Base-by-base conservation (phyloP, 495 filamentous ascomycete species). In the Trichoderma gamsii region DNA sequence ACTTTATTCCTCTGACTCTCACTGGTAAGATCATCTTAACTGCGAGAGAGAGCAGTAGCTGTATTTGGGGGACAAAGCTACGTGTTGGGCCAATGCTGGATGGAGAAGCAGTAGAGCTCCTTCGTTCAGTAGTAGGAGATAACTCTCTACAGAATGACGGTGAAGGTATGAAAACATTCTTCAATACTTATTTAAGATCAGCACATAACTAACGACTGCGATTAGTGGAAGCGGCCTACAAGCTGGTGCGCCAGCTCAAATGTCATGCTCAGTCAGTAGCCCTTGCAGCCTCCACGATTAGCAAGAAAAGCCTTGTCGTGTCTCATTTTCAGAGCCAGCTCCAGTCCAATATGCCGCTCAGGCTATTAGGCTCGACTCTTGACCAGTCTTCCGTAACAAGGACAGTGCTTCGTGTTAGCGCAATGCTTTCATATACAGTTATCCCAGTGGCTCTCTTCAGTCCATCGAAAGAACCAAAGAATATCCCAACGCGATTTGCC, bases 361-460 rank as follows among this genome's bases (percentile, higher is more conserved):
- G 35, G 9, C 21, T 18, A 5, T 35, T 61, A 21, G 51, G 32
- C 13, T 68, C 56, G 7, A 61, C 52, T 16, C 49, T 68, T n/a
- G 66, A 68, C 23, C 66, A 52, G 9, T 68, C 49, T 21, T 43
- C 51, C 23, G 56, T 68, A 7, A 61, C 66, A 13, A 63, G 16
- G 35, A 56, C 51, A n/a, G 59, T 68, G 27, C 66, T 68, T 15
- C 51, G 66, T 49, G 23, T 68, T 35, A 68, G 66, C 52, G 41
- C 66, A 9, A 68, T 68, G 51, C 66, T 68, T 61, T 68, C 66
- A 13, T n/a, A 27, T 5, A 27, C 51, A 9, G 52, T 43, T 18
- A 68, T 68, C 32, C 66, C 66, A 8, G 66, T 68, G 4, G 52
- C 51, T 27, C 46, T 68, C 6, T 68, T 68, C 44, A 38, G n/a